phyloP scores from a whole-genome alignment of 192 early-diverging fungal species.

The Linnemannia elongata region DNA sequence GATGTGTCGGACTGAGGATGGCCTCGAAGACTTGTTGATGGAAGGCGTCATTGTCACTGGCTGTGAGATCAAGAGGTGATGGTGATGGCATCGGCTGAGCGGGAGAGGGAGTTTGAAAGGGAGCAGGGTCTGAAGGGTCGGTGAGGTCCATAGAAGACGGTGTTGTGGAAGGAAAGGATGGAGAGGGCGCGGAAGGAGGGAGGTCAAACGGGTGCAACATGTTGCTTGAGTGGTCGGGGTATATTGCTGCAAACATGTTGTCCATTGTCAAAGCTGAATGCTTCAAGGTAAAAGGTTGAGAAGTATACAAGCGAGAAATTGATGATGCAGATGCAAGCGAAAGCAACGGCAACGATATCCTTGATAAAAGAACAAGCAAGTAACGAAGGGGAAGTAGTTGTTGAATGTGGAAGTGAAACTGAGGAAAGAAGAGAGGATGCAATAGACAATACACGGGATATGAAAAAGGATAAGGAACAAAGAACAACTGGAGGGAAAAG shows the following conservation, averaged over 20 bases:
- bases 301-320: not conserved
- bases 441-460: not conserved
- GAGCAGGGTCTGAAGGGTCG: not conserved
- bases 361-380: not conserved
- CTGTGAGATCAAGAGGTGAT: slow-evolving; percentile 18
- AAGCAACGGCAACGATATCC: too few relatives aligned
- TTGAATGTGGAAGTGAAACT: not conserved
- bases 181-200: slow-evolving; percentile 12
- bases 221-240: slow-evolving; percentile 14
- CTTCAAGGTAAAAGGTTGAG: not conserved
- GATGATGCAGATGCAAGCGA: not conserved
- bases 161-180: not conserved
- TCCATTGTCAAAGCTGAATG: not conserved
- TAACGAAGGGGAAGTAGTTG: too few relatives aligned
- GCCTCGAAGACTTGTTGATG: slow-evolving; percentile 24
- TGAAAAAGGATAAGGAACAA: too few relatives aligned
- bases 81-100: slow-evolving; percentile 18
- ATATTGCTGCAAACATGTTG: slow-evolving; percentile 30
- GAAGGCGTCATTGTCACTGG: slow-evolving; percentile 20
- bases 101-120: slow-evolving; percentile 25
- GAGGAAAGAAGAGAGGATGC: not conserved
- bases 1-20: slow-evolving; percentile 24
- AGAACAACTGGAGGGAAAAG: too few relatives aligned
- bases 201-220: slow-evolving; percentile 7
- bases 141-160: slow-evolving; percentile 3